Conservation (phyloP, 129 eudicot species). For the Logfia minima region DNA sequence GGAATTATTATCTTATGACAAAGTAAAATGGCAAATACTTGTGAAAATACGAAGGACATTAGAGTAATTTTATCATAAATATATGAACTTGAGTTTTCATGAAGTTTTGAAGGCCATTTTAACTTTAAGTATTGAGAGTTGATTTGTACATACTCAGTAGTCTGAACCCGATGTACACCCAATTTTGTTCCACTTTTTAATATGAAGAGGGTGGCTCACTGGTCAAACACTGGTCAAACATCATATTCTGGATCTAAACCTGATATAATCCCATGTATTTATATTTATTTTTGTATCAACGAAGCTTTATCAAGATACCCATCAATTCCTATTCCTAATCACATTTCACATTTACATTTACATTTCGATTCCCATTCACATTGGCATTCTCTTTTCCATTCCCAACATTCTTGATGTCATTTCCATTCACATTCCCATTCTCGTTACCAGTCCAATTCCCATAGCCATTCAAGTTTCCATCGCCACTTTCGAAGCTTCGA, state of each 20-base stretch:
- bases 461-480: not conserved
- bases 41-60: too few species aligned
- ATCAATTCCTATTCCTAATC: slow-evolving; percentile 3
- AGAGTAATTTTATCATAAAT: too few species aligned
- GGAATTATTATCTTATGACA: too few species aligned
- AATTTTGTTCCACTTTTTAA: too few species aligned
- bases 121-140: too few species aligned
- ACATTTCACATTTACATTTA: not conserved
- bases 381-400: slow-evolving; percentile 17
- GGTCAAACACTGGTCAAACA: slow-evolving; percentile 38
- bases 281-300: not conserved
- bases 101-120: too few species aligned
- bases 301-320: slow-evolving; percentile 23
- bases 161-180: too few species aligned
- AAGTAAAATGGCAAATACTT: too few species aligned
- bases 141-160: too few species aligned
- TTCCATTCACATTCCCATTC: too few species aligned
- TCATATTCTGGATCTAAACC: slow-evolving; percentile 32
- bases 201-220: slow-evolving; percentile 28
- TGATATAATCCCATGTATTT: not conserved
- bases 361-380: not conserved
- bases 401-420: not conserved
- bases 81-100: too few species aligned
- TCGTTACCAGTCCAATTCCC: not conserved
- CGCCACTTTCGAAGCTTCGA: slow-evolving; percentile 24